Percentiles rank a stretch among this genome's conserved stretches.
phyloP scores from a whole-genome alignment of 306 rosid species.

The Coriaria nepalensis region DNA sequence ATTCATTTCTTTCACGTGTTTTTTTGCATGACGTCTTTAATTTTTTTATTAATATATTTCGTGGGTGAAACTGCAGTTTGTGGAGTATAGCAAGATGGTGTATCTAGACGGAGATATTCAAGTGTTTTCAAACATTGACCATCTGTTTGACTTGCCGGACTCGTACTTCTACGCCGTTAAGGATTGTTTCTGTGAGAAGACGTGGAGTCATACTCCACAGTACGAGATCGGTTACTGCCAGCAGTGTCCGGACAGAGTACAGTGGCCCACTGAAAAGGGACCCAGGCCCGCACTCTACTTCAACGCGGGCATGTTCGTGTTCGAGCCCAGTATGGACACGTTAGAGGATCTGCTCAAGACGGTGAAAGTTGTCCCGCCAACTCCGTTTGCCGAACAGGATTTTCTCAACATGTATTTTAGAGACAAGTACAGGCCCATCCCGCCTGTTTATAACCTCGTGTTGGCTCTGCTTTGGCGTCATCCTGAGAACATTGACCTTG shows the following conservation, averaged over 20 bases:
- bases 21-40: too few relatives aligned
- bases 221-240: conserved; percentile 54
- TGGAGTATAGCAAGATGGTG: conserved; percentile 67
- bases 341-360: conserved; percentile 38
- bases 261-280: conserved; percentile 44
- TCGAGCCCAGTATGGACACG: conserved; percentile 32
- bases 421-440: conserved; percentile 47
- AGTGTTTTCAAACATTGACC: conserved; percentile 57
- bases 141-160: conserved; percentile 43
- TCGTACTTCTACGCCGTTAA: conserved; percentile 50
- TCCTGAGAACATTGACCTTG: conserved; percentile 48
- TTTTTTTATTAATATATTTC: neutral
- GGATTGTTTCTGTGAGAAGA: conserved; percentile 77
- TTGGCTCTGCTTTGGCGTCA: conserved; percentile 84
- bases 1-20: too few relatives aligned
- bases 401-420: conserved; percentile 54
- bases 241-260: conserved; percentile 54
- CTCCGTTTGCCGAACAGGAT: conserved; percentile 82
- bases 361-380: conserved; percentile 30
- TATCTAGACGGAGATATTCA: conserved; percentile 73
- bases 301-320: conserved; percentile 79
- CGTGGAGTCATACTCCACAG: conserved; percentile 56
- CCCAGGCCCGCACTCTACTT: conserved; percentile 65
- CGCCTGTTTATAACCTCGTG: conserved; percentile 49
- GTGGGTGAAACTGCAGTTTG: conserved; percentile 30